phyloP scores from a whole-genome alignment of 1,284 basidiomycete genomes.

The Fomitopsis betulina region DNA sequence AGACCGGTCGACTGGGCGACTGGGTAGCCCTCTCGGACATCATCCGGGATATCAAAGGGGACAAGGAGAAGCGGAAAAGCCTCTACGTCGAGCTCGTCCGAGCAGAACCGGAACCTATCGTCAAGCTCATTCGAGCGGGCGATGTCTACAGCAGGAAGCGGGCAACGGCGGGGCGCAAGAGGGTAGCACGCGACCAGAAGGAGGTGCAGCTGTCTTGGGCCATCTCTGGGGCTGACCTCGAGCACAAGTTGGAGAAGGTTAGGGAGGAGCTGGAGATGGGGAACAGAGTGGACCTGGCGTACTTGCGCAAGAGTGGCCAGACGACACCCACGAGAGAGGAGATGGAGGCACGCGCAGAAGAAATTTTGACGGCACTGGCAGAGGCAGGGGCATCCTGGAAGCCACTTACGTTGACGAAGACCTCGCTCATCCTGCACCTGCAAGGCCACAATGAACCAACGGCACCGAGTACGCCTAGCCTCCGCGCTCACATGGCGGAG shows the following conservation, averaged over 20 bases:
- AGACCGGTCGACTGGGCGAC: conserved; percentile 37
- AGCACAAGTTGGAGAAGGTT: conserved; percentile 64
- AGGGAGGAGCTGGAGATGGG: conserved; percentile 57
- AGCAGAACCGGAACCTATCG: conserved; percentile 41
- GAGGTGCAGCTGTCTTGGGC: conserved; percentile 76
- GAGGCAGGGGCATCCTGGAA: conserved; percentile 53
- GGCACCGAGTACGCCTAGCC: neutral
- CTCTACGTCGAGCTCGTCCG: conserved; percentile 50
- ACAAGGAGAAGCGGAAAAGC: conserved; percentile 32
- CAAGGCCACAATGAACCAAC: conserved; percentile 16
- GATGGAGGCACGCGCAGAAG: conserved; percentile 37
- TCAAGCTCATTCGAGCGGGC: conserved; percentile 43
- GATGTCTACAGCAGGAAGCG: conserved; percentile 33
- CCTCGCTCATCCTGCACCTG: conserved; percentile 41
- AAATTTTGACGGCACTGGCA: conserved; percentile 34
- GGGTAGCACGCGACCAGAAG: conserved; percentile 43
- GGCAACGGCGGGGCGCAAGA: conserved; percentile 27
- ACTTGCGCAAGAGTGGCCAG: conserved; percentile 45
- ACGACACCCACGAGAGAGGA: conserved; percentile 25
- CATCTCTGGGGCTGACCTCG: conserved; percentile 53
- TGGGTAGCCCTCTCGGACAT: conserved; percentile 34
- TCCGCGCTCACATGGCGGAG: neutral
- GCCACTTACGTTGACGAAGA: conserved; percentile 33
- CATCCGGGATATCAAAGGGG: conserved; percentile 20
- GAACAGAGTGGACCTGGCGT: conserved; percentile 51